These are phyloP conservation scores for Mucor ambiguus DNA, from an alignment of 371 early-diverging fungal genomes.

Conservation along the genomic window DNA sequence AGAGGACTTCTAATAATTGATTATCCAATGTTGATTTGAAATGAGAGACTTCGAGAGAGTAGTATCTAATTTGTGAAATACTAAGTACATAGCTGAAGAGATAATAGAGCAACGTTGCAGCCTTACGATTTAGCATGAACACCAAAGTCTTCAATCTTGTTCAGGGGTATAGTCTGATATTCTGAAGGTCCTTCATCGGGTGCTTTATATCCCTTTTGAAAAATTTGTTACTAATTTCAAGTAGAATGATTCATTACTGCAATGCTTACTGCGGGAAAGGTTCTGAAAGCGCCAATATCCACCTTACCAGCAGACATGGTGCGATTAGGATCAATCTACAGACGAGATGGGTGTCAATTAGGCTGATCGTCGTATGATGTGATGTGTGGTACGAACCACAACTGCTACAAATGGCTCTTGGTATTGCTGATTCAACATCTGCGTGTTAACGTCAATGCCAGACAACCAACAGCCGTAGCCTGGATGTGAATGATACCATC, in stretches of 20 bases:
- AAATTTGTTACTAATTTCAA: neutral
- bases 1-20: slow-evolving; percentile 85
- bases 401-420: slow-evolving; percentile 97
- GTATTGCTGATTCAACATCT: slow-evolving; percentile 92
- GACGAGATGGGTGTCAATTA: neutral
- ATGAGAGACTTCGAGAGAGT: slow-evolving; percentile 88
- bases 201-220: slow-evolving; percentile 68
- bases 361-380: neutral
- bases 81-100: neutral
- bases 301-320: slow-evolving; percentile 96
- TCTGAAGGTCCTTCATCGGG: slow-evolving; percentile 75
- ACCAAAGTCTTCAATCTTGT: slow-evolving; percentile 98
- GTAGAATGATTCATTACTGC: neutral
- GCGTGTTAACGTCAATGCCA: slow-evolving; percentile 97
- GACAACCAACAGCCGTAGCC: slow-evolving; percentile 99
- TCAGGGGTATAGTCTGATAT: slow-evolving; percentile 85
- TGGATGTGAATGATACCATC: slow-evolving; percentile 99
- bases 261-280: slow-evolving; percentile 81
- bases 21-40: slow-evolving; percentile 93
- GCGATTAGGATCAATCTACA: slow-evolving; percentile 94
- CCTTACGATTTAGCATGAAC: slow-evolving; percentile 86
- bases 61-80: slow-evolving; percentile 55
- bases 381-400: slow-evolving; percentile 63
- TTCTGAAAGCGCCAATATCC: slow-evolving; percentile 97
- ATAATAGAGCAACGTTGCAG: neutral